Conservation (phyloP, 768 basidiomycete species). For the Mrakia blollopis region DNA sequence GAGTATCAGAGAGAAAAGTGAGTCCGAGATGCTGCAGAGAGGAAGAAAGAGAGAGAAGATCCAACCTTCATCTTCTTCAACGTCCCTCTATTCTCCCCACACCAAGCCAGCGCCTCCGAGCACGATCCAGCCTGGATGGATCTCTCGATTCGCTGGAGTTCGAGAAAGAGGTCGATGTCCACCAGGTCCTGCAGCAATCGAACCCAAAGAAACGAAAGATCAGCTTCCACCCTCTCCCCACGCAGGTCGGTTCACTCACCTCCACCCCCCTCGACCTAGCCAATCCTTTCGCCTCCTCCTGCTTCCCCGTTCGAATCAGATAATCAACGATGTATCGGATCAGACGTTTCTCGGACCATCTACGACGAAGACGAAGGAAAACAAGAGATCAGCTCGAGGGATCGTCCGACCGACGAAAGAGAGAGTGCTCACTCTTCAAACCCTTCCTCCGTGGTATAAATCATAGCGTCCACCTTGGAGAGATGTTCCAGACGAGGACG, state of each 20-base stretch:
- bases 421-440: constrained; percentile 13
- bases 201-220: not conserved
- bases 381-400: not conserved
- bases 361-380: constrained; percentile 38
- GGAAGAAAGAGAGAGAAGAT: constrained; percentile 3
- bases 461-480: constrained; percentile 49
- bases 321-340: constrained; percentile 92
- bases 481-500: constrained; percentile 46
- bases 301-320: constrained; percentile 72
- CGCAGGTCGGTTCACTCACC: constrained; percentile 27
- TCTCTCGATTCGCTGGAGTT: constrained; percentile 77
- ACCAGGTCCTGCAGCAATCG: constrained; percentile 60
- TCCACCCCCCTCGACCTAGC: constrained; percentile 50
- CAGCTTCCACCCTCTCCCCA: too few relatives aligned
- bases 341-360: constrained; percentile 74
- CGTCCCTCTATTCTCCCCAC: constrained; percentile 88
- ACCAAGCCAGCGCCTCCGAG: constrained; percentile 88
- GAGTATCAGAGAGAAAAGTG: not conserved
- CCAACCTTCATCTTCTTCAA: constrained; percentile 82
- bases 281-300: constrained; percentile 67
- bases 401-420: not conserved
- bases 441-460: not conserved
- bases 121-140: constrained; percentile 72
- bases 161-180: constrained; percentile 85
- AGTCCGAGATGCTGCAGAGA: not conserved